These are phyloP conservation scores for Chlamydomonas sphaeroides DNA, from an alignment of 139 green algal species.

Conservation along the genomic window DNA sequence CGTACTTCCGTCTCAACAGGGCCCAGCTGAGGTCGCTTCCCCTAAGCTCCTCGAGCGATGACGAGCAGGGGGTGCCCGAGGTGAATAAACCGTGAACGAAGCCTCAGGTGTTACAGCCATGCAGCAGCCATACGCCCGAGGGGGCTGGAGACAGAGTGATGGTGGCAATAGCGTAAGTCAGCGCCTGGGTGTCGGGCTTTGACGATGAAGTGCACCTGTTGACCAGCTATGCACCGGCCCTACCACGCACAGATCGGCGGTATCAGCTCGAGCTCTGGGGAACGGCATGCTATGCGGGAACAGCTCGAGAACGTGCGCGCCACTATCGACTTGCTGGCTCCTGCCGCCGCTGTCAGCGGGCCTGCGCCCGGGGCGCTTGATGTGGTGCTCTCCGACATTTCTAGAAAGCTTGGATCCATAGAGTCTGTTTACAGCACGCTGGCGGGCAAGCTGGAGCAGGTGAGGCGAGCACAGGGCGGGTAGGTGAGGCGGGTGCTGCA, in stretches of 20 bases:
- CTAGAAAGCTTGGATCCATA: slow-evolving; percentile 23
- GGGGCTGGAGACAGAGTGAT: background rate
- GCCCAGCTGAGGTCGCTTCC: background rate
- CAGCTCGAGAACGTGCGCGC: slow-evolving; percentile 23
- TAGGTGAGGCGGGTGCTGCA: no score
- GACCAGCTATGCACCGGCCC: background rate
- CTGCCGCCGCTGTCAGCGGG: background rate
- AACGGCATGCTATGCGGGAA: slow-evolving; percentile 23
- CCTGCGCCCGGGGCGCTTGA: background rate
- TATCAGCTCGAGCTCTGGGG: slow-evolving; percentile 30
- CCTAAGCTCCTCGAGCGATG: background rate
- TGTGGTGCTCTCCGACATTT: slow-evolving; percentile 25
- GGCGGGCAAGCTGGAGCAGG: slow-evolving; percentile 3
- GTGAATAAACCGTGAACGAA: background rate
- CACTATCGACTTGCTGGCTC: no score
- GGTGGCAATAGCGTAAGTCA: background rate
- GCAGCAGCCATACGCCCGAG: background rate
- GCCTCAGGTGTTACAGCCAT: background rate
- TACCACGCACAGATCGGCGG: slow-evolving; percentile 1
- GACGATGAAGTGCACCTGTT: background rate
- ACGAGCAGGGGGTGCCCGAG: background rate
- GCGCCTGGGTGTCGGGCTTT: background rate
- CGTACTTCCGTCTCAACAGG: background rate
- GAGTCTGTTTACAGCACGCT: slow-evolving; percentile 34
- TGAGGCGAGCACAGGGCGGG: no score